Base-by-base conservation (phyloP, 2,329 filamentous ascomycete species). In the Aspergillus alliaceus region DNA sequence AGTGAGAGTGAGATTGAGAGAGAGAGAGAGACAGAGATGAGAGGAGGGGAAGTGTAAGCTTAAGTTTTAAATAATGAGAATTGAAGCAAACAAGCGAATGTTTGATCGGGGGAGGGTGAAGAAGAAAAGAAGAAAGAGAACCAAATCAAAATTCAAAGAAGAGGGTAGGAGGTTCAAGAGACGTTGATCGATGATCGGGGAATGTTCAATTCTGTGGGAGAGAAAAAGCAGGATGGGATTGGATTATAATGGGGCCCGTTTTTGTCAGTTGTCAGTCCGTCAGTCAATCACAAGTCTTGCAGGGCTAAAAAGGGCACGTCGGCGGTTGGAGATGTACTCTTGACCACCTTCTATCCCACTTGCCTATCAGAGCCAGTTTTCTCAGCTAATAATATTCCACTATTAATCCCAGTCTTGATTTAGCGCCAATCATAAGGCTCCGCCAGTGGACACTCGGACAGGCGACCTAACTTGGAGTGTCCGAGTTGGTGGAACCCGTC, bases 401-500 rank as follows among this genome's bases (percentile, higher is more conserved):
- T 35, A 34, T 24, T 40, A 39, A 50, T 40, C 44, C 37, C 44
- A 25, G 22, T 29, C 53, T 32, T 9, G 53, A n/a, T 34, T 27
- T 32, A 39, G 48, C 51, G 46, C 46, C 53, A 55, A 55, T 55
- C 51, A 53, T 42, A 53, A 46, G 51, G 51, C 40, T 47, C 46
- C 42, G 44, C n/a, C 18, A 32, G 44, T 48, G 44, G 44, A 48
- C 44, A 48, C 44, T 48, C 22, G 14, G 35, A 51, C 44, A 15
- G 27, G 18, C 12, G 47, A 35, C 22, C 29, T 48, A 27, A 48
- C 15, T 32, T 48, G 27, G 37, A 40, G 11, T 29, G 29, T 54
- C 32, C 24, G 14, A 40, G n/a, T 51, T 51, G 57, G 59, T 64
- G 61, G 61, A 57, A 53, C 61, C 61, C 42, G 49, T 34, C 32